phyloP scores from a whole-genome alignment of 2,329 filamentous ascomycete genomes.

The Tolypocladium guangdongense region DNA sequence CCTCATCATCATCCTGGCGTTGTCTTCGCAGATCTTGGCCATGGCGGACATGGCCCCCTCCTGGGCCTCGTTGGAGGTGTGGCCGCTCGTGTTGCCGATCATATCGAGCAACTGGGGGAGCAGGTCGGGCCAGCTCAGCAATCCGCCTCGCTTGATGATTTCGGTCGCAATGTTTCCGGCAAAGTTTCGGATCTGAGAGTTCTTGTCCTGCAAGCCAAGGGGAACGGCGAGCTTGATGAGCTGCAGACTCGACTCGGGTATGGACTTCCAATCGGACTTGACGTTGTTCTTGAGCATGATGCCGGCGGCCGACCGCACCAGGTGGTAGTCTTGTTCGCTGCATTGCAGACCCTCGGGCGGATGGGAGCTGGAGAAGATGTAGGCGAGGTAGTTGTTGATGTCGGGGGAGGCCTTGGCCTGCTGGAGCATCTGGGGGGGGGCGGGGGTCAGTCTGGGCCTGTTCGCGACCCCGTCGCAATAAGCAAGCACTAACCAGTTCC shows the following conservation, averaged over 20 bases:
- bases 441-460: constrained; percentile 3
- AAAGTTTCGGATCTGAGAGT: constrained; percentile 73
- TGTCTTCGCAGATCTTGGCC: constrained; percentile 95
- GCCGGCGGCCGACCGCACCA: constrained; percentile 76
- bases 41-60: constrained; percentile 91
- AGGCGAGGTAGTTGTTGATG: constrained; percentile 94
- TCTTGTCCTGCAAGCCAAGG: constrained; percentile 69
- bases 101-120: constrained; percentile 72
- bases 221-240: constrained; percentile 75
- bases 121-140: constrained; percentile 85
- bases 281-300: constrained; percentile 96
- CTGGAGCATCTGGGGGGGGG: constrained; percentile 64
- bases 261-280: constrained; percentile 60
- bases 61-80: constrained; percentile 60
- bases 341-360: constrained; percentile 49
- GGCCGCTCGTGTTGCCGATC: constrained; percentile 61
- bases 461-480: not conserved
- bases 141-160: constrained; percentile 70
- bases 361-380: constrained; percentile 66
- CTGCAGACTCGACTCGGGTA: constrained; percentile 60
- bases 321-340: constrained; percentile 51
- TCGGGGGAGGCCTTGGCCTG: constrained; percentile 84
- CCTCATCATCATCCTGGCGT: constrained; percentile 72
- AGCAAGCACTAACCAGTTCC: constrained; percentile 54
- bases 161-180: constrained; percentile 93